Conservation (phyloP, 2,329 filamentous ascomycete genomes). For the Macrophomina pseudophaseolina region DNA sequence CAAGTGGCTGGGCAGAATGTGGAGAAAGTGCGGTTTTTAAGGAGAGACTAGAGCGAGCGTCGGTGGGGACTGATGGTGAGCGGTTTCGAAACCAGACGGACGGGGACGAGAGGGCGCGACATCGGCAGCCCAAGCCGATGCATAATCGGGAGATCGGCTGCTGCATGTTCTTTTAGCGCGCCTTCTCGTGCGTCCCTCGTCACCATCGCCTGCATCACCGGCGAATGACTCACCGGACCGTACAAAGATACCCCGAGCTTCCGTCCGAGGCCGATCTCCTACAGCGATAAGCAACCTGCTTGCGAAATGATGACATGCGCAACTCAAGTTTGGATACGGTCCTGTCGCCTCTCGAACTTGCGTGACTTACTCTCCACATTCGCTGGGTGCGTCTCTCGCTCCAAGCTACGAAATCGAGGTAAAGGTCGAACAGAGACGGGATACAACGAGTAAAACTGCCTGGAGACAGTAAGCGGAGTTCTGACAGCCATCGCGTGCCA, state of each 20-base stretch:
- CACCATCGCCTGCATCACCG: neutral
- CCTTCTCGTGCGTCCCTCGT: neutral
- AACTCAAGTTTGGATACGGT: no score
- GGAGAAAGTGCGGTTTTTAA: slow-evolving; percentile 3
- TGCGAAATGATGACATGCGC: neutral
- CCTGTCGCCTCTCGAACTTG: no score
- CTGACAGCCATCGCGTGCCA: no score
- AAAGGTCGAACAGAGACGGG: no score
- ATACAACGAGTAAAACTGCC: no score
- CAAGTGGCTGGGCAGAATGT: neutral
- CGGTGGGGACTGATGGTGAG: slow-evolving; percentile 14
- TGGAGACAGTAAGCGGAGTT: no score
- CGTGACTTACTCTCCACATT: no score
- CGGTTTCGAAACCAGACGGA: neutral
- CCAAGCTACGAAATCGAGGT: no score
- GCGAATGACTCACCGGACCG: slow-evolving; percentile 7
- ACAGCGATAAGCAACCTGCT: neutral
- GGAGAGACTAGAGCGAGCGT: neutral
- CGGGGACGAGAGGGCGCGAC: neutral
- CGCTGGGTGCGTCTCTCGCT: no score
- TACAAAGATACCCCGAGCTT: slow-evolving; percentile 3
- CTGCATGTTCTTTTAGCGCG: neutral
- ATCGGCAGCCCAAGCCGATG: slow-evolving; percentile 11
- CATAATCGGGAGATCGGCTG: slow-evolving; percentile 1
- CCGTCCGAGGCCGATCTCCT: neutral